Base-by-base conservation (phyloP, 1,284 basidiomycete genomes). In the Apiotrichum brassicae region DNA sequence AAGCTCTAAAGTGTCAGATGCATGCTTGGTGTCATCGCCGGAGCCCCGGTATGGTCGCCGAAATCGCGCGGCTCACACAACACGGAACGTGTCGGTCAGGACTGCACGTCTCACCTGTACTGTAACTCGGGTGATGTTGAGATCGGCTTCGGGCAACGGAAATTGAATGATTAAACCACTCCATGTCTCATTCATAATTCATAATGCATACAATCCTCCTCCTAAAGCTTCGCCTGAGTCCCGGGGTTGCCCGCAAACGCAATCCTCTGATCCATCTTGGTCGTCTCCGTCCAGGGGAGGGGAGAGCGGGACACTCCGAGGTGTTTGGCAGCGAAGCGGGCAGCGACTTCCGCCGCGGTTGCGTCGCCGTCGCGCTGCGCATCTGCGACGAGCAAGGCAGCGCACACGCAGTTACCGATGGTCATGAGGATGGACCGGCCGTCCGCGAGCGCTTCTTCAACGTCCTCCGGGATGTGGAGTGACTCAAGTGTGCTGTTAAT, bases 301-400 rank as follows among this genome's bases (percentile, higher is more conserved):
- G 24, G 19, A 23, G 35, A 16, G 33, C 13, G 13, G 12, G 20
- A 22, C 43, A 32, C 18, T n/a, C 46, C 24, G 18, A 43, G 26
- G n/a, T 22, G 3, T 13, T 26, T 18, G 23, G 38, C 9, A 1
- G 33, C 44, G 13, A 56, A 56, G n/a, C 54, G 44, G 12, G 28
- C 20, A 2, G 54, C 54, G 11, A 46, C 44, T 35, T 49, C 54
- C 16, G 32, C 19, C 0, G 54, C 54, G 8, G 50, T 42, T 4
- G n/a, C 36, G 45, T 53, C 42, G 3, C 22, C 23, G 30, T 56
- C 54, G 12, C 48, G 26, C 45, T 53, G 38, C 4, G 54, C 54
- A 28, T 56, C 51, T 19, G 42, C 42, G 34, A 56, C n/a, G 3
- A 56, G 54, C 14, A 56, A 38, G 1, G 46, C 36, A 7, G 51